Percentiles rank a stretch among this genome's conserved stretches.
These are phyloP conservation scores for Hyphopichia buzzinii DNA, from an alignment of 1,139 yeast species.

Conservation along the genomic window DNA sequence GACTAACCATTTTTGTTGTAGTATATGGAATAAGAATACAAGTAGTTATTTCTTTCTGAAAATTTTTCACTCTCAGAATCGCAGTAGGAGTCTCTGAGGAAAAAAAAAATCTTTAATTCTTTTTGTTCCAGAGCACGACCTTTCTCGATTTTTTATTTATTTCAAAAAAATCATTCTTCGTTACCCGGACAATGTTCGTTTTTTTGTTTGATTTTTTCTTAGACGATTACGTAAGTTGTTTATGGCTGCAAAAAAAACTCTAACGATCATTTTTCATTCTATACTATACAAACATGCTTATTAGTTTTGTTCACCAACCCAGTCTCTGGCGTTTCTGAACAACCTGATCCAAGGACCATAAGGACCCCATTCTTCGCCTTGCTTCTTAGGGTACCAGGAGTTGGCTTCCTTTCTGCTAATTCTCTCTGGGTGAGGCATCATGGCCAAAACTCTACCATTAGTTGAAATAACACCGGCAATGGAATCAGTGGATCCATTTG, in stretches of 20 bases:
- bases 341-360: slow-evolving; percentile 95
- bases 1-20: slow-evolving; percentile 34
- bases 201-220: not conserved
- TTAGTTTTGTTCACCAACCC: slow-evolving; percentile 63
- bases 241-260: too few relatives aligned
- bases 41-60: slow-evolving; percentile 2
- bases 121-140: not conserved
- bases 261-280: not conserved
- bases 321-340: slow-evolving; percentile 89
- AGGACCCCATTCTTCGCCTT: slow-evolving; percentile 62
- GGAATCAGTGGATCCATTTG: slow-evolving; percentile 93
- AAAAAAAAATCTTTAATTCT: not conserved
- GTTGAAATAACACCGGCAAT: slow-evolving; percentile 89
- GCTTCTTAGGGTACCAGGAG: slow-evolving; percentile 82
- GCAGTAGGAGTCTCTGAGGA: slow-evolving; percentile 7
- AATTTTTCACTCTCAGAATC: slow-evolving; percentile 8
- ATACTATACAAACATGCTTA: slow-evolving; percentile 1
- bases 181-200: slow-evolving; percentile 1
- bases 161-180: too few relatives aligned
- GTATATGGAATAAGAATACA: slow-evolving; percentile 7
- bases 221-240: too few relatives aligned
- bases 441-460: slow-evolving; percentile 92
- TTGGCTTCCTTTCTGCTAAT: slow-evolving; percentile 83
- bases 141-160: too few relatives aligned
- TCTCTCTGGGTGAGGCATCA: slow-evolving; percentile 99